Evolutionary conservation across 164 flowering plant species (phyloP).

Genomic region (Vitis rotundifolia): DNA sequence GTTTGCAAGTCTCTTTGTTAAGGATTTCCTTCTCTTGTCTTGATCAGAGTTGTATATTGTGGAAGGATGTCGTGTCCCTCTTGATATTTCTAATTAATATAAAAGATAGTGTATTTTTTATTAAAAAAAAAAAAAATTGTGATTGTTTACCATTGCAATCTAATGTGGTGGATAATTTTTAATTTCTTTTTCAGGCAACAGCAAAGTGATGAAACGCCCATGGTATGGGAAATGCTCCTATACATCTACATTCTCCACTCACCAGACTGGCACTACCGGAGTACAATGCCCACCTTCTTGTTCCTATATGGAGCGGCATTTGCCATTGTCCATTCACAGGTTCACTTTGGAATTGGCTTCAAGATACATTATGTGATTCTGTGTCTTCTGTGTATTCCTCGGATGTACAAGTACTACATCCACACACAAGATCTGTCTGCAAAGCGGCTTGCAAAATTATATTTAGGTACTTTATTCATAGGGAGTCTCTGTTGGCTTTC

Average conservation of each 20-base stretch:
- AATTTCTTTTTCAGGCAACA: conserved; percentile 44
- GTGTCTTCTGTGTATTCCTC: conserved; percentile 74
- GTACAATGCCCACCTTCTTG: conserved; percentile 85
- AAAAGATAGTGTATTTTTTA: too few species aligned
- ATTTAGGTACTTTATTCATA: conserved; percentile 43
- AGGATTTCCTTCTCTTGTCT: too few species aligned
- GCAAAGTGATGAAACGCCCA: conserved; percentile 71
- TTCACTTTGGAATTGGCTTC: conserved; percentile 61
- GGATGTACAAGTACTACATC: conserved; percentile 87
- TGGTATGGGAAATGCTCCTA: conserved; percentile 88
- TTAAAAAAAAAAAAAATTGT: too few species aligned
- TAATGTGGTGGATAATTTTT: not conserved
- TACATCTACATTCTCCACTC: conserved; percentile 80
- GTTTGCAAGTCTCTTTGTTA: too few species aligned
- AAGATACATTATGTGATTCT: conserved; percentile 65
- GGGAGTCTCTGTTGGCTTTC: conserved; percentile 62
- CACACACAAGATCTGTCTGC: conserved; percentile 56
- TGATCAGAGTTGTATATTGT: too few species aligned
- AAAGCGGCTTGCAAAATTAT: conserved; percentile 66
- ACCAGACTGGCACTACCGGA: conserved; percentile 88
- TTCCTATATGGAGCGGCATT: conserved; percentile 71
- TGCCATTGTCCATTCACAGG: conserved; percentile 57
- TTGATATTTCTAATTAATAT: too few species aligned
- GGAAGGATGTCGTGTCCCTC: too few species aligned
- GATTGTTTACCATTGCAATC: not conserved